phyloP scores from a whole-genome alignment of 176 grass and related monocot species.

The Eleusine coracana region DNA sequence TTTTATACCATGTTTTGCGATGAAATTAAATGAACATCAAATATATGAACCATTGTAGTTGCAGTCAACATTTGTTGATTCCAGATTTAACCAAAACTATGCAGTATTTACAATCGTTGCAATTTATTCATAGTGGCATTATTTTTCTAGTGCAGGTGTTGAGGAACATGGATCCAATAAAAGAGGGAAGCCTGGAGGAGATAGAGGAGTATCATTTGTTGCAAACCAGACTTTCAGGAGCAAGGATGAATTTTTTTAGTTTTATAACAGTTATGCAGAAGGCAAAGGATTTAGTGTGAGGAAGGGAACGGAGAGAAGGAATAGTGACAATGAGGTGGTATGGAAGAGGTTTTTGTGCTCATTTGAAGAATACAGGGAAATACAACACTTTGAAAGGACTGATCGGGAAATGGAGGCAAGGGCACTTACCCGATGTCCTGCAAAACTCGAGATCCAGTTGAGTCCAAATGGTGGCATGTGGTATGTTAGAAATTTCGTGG shows the following conservation, averaged over 20 bases:
- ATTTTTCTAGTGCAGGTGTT: too few species aligned
- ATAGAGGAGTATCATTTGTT: too few species aligned
- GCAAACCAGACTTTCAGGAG: not conserved
- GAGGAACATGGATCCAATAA: too few species aligned
- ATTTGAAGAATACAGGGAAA: not conserved
- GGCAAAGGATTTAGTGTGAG: not conserved
- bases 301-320: not conserved
- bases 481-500: not conserved
- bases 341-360: not conserved
- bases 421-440: not conserved
- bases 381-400: not conserved
- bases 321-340: not conserved
- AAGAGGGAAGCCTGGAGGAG: too few species aligned
- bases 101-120: too few species aligned
- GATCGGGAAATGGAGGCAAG: not conserved
- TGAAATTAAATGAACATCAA: too few species aligned
- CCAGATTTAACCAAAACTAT: too few species aligned
- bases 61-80: too few species aligned
- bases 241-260: not conserved
- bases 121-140: too few species aligned
- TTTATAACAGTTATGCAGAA: slow-evolving; percentile 1
- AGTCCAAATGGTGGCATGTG: not conserved
- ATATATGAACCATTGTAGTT: too few species aligned
- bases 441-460: not conserved
- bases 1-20: too few species aligned